Evolutionary conservation across 106 monocot genomes (phyloP), one percentile per base, ranked within the genome.

Genomic region (Apostasia shenzhenica): DNA sequence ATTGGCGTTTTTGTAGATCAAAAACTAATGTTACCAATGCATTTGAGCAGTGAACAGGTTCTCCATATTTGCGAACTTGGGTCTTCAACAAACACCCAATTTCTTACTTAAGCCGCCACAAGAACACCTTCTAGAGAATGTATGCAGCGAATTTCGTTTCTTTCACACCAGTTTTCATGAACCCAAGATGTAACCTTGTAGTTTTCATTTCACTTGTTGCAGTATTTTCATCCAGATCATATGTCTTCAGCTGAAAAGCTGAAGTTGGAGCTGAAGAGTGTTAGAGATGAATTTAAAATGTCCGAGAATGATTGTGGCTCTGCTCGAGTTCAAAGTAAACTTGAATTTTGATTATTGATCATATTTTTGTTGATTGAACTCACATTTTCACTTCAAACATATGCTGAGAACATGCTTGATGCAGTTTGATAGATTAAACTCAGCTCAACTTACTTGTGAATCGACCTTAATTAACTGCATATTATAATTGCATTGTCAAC

Each of bases 261-360:
- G 82, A 87, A 97, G 54, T 54, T 97, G 71, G 83, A 92, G 71
- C 81, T 97, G 56, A 70, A 92, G 62, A 89, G 70, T 62, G 89
- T 97, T 54, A 81, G 92, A 68, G 86, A 97, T 70, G 97, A 97
- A 64, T 97, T 92, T 75, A 97, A 97, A 57, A 87, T 92, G 84
- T 92, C 92, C 10, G 92, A 97, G 60, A 85, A 84, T 2, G 97
- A 97, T 81, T 97, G 97, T 78, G 97, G 97, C 11, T 97, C 97
- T 81, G 69, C 97, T 45, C 80, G 92, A 45, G 97, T 97, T 77
- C 97, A 97, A 84, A 76, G 95, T 95, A 73, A 70, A 57, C 1
- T 41, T 41, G 3, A 58, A 1, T 48, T 55, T n/a, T 12, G 1
- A 8, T 14, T 39, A 39, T 37, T 57, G 53, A 5, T 9, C 11